phyloP scores from a whole-genome alignment of 2,329 filamentous ascomycete genomes.

The Ilyonectria destructans region DNA sequence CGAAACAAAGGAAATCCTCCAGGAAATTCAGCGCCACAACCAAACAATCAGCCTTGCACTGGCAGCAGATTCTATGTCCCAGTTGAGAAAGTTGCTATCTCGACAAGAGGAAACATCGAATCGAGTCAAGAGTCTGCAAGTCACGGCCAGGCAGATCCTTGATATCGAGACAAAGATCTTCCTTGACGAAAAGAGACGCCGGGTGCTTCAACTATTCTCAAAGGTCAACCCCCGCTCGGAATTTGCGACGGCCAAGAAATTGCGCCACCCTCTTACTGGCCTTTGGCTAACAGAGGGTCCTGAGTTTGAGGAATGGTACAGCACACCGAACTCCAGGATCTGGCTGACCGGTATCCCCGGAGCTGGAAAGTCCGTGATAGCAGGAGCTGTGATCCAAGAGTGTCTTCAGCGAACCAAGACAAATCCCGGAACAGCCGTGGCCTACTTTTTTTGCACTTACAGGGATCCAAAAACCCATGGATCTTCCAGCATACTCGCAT shows the following conservation, averaged over 20 bases:
- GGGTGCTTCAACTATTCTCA: conserved; percentile 14
- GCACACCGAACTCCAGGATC: neutral
- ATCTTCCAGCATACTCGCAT: neutral
- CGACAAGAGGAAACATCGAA: neutral
- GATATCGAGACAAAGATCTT: conserved; percentile 11
- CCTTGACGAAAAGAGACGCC: neutral
- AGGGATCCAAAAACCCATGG: neutral
- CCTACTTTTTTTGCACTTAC: conserved; percentile 27
- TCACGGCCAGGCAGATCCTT: neutral
- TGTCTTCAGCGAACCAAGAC: conserved; percentile 7
- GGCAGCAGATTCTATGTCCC: conserved; percentile 10
- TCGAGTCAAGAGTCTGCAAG: neutral
- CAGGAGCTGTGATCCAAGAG: conserved; percentile 15
- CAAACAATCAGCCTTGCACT: conserved; percentile 24
- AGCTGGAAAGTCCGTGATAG: conserved; percentile 29
- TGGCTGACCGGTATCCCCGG: conserved; percentile 33
- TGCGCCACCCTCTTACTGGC: conserved; percentile 17
- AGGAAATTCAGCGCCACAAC: conserved; percentile 17
- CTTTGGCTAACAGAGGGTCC: conserved; percentile 16
- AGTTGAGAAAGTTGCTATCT: conserved; percentile 5
- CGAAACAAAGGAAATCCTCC: conserved; percentile 17
- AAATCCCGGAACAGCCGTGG: neutral
- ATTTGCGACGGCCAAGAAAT: neutral
- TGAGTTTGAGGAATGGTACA: conserved; percentile 20
- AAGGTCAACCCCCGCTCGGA: conserved; percentile 11